Base-by-base conservation (phyloP, 2,329 filamentous ascomycete genomes). In the Fusarium sp. region DNA sequence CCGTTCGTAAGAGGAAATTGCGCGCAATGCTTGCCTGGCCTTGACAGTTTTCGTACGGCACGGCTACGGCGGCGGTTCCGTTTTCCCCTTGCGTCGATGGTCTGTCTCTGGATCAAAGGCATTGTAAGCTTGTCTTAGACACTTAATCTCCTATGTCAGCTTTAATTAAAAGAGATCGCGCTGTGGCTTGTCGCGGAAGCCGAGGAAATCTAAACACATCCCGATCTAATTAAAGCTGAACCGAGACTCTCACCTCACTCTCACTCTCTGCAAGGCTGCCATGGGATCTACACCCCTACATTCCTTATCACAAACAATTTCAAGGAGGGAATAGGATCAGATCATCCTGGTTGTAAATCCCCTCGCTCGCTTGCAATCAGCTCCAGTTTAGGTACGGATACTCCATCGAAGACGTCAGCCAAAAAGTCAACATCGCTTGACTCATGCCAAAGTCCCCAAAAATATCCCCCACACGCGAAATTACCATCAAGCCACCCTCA, bases 51-150 rank as follows among this genome's bases (percentile, higher is more conserved):
- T 48, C 30, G 48, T 51, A 26, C 14, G 28, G 28, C 47, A 24
- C 18, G 24, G 24, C 18, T 22, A 32, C 14, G 24, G 34, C 34
- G 62, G 45, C 38, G 34, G 44, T 52, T 26, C 65, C 63, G 63
- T 50, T 45, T 36, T 36, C 36, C 47, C 48, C 42, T 68, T 68
- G 34, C 55, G 39, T 44, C 51, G 20, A 44, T 66, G 36, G 24
- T 22, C 24, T 24, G 41, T 64, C 41, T 66, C 32, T 52, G 22
- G 22, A 54, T 62, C 55, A 68, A 68, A 44, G 26, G 24, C 36
- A 68, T 68, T 62, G 36, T 68, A 15, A 55, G 30, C 47, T 44
- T 62, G 58, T 69, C 65, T 55, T 32, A 47, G 65, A 69, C 57
- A 69, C 6, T 44, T 24, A 28, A 55, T 68, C 36, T 50, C 42